Base-by-base conservation (phyloP, 2,329 filamentous ascomycete genomes). In the Ophiostoma montium region DNA sequence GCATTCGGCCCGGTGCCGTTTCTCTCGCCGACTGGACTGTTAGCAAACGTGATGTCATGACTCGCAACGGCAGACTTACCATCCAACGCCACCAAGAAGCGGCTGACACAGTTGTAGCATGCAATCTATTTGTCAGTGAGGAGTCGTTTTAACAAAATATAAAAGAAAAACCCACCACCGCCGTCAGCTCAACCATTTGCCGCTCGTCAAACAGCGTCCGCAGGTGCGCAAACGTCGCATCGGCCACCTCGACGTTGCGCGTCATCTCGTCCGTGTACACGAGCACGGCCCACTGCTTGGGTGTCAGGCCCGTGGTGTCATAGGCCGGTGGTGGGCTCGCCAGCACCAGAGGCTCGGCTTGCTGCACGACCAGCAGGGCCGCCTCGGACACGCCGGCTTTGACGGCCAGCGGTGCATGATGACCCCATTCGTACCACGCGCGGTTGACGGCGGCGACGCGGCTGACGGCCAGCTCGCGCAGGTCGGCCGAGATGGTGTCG, bases 251-350 rank as follows among this genome's bases (percentile, higher is more conserved):
- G 0, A 90, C 81, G 41, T 77, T 74, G 55, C 78, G 69, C 46
- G 87, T 94, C 84, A 94, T 94, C 61, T 86, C 84, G 66, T 94
- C 86, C 16, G 86, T 75, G 62, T 87, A 89, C 42, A 72, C 68
- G 48, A 90, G 62, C 32, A 86, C 82, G 0, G 78, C 80, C 70
- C 76, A 78, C 65, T 87, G 78, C 60, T 68, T 70, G 52, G 73
- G 71, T 23, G 65, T 76, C 52, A 88, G 58, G 13, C 13, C n/a
- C 15, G 19, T 35, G n/a, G n/a, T n/a, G n/a, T n/a, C n/a, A n/a
- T 41, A 33, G 2, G 33, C 46, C 3, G 18, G 8, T 2, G 38
- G 38, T n/a, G 38, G 8, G 21, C 12, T 10, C 13, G 35, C 35
- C 44, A 32, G 30, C 46, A 32, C 62, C 57, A 12, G 62, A 52